Base-by-base conservation (phyloP, 2,329 filamentous ascomycete species). In the Dactylellina cionopaga region DNA sequence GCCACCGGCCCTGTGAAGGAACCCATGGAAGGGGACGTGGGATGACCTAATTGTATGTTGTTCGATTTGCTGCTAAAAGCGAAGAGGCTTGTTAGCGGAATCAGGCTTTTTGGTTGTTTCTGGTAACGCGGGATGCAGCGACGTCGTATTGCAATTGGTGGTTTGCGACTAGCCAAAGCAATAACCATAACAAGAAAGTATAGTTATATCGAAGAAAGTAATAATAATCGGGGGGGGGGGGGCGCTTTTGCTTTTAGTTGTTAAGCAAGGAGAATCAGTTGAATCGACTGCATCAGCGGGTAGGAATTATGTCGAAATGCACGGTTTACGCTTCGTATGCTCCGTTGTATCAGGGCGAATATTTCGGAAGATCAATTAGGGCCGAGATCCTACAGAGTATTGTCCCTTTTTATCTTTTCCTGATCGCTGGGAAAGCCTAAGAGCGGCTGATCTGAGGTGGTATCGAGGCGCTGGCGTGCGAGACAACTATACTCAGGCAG, bases 401-500 rank as follows among this genome's bases (percentile, higher is more conserved):
- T 19, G 3, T 9, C 15, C 5, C 2, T 51, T 49, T 54, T 56
- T 56, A 15, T 49, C 24, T 63, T 49, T 51, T 54, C 43, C 51
- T 43, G 59, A 43, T 59, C 52, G 37, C 17, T n/a, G n/a, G 58
- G 27, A 52, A 64, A 64, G 35, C 51, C 63, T 19, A 22, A 56
- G 59, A 54, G 52, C 52, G 68, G 68, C 52, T 65, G 59, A 65
- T 72, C 35, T 51, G 46, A 65, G 68, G 68, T 72, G 54, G 68
- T 72, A 72, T 72, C 52, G n/a, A 24, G 68, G 58, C 43, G 62
- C 51, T 56, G 68, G 44, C 25, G 27, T 33, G 47, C 35, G 52
- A 65, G 58, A 72, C 59, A 59, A 35, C 29, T 52, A n/a, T n/a
- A n/a, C n/a, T n/a, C n/a, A n/a, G n/a, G n/a, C n/a, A n/a, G n/a